phyloP scores from a whole-genome alignment of 495 filamentous ascomycete genomes.

The Cenococcum geophilum region DNA sequence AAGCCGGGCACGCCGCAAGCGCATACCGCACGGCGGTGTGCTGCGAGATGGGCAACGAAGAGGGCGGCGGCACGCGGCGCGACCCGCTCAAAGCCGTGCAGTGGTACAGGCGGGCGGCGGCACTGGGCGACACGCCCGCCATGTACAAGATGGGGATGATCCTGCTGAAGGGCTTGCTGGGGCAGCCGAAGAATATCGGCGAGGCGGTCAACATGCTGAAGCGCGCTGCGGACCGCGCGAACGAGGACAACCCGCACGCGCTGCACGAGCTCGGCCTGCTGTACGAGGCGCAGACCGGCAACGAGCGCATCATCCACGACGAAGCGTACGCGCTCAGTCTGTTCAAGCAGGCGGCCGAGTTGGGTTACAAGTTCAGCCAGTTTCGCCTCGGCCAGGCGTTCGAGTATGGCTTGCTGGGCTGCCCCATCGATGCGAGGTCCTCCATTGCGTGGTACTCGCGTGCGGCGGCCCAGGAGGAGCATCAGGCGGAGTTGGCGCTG shows the following conservation, averaged over 20 bases:
- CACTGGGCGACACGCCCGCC: constrained; percentile 81
- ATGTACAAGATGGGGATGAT: constrained; percentile 99
- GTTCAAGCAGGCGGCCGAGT: constrained; percentile 79
- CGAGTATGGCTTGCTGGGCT: constrained; percentile 83
- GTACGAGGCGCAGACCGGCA: constrained; percentile 62
- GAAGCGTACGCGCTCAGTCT: constrained; percentile 69
- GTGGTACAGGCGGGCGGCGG: constrained; percentile 92
- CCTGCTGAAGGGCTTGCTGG: constrained; percentile 84
- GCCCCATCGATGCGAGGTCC: constrained; percentile 69
- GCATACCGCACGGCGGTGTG: constrained; percentile 96
- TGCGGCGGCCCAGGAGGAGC: constrained; percentile 88
- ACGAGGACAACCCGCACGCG: constrained; percentile 87
- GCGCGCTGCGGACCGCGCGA: constrained; percentile 81
- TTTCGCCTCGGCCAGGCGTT: constrained; percentile 81
- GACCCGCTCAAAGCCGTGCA: constrained; percentile 91
- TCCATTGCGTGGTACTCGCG: constrained; percentile 90
- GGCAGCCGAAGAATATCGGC: constrained; percentile 72
- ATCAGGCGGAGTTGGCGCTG: constrained; percentile 86
- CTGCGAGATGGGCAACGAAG: constrained; percentile 92
- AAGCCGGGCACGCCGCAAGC: constrained; percentile 72
- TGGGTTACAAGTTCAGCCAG: constrained; percentile 94
- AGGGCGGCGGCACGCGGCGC: constrained; percentile 83
- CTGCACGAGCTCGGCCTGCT: constrained; percentile 86
- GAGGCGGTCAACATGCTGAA: constrained; percentile 90
- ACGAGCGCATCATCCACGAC: constrained; percentile 70